Evolutionary conservation across 1,284 basidiomycete genomes (phyloP), one percentile per base, ranked within the genome.

Genomic region (Ceratobasidium sp.): DNA sequence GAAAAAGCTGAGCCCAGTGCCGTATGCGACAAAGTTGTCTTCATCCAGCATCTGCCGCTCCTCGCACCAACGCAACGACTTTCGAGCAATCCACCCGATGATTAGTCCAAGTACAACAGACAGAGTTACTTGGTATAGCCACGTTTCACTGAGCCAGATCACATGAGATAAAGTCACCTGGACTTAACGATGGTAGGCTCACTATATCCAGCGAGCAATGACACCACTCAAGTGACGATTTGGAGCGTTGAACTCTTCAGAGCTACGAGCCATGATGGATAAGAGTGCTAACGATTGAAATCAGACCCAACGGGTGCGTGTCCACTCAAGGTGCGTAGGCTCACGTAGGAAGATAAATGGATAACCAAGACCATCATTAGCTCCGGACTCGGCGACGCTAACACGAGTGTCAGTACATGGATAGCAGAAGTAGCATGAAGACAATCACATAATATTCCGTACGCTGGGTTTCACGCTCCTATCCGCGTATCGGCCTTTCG

Each of bases 1-100:
- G 24, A 71, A 71, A 37, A 71, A 71, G 24, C 66, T 71, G 16
- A 71, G 22, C 5, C 66, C 66, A 1, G 54, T 71, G 13, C 66
- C 66, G 31, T 71, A 71, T 19, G 54, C 66, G 22, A 71, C 66
- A 37, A 71, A 71, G 54, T 71, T 71, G n/a, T 71, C 66, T 59
- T 58, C 66, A 29, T 71, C 66, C 19, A 71, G 22, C 53, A 71
- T 59, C 8, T 43, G 37, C 22, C 54, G 37, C 41, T 71, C 29
- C 29, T 71, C 66, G 41, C 66, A 71, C 66, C 66, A 71, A 11
- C 66, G 66, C 19, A 71, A 41, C 7, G 66, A 71, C 46, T 71
- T 71, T 19, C 66, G 53, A 48, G 66, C 66, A 34, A 71, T n/a
- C 66, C 66, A 71, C 19, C 66, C 66, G 41, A 71, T 71, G 3